A percentile compares a stretch with the other conserved stretches of the same genome.
Conservation (phyloP, 352 stramenopile genomes). For the Pythium plurisporium region DNA sequence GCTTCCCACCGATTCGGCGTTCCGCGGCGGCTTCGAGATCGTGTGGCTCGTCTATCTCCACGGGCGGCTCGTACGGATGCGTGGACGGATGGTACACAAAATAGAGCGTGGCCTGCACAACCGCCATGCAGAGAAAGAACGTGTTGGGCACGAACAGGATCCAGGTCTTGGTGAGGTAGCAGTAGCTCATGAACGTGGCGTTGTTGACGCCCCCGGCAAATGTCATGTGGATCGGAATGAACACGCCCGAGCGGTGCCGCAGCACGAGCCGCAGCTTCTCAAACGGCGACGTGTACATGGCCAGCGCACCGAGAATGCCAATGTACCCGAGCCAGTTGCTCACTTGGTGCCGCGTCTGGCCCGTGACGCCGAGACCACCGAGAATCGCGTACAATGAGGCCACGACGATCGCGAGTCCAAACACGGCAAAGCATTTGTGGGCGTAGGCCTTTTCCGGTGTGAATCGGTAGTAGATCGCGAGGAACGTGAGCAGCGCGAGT, state of each 20-base stretch:
- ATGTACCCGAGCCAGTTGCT: constrained; percentile 33
- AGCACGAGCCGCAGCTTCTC: constrained; percentile 24
- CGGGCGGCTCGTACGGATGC: constrained; percentile 20
- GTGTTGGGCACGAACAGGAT: constrained; percentile 49
- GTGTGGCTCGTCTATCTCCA: too few relatives aligned
- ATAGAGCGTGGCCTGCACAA: constrained; percentile 37
- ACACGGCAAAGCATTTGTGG: constrained; percentile 22
- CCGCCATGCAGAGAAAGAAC: constrained; percentile 33
- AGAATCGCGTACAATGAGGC: constrained; percentile 42
- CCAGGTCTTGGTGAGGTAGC: constrained; percentile 37
- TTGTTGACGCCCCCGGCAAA: constrained; percentile 46
- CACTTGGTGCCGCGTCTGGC: constrained; percentile 24
- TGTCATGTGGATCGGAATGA: constrained; percentile 47
- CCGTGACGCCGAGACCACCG: constrained; percentile 27
- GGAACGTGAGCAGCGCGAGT: constrained; percentile 35
- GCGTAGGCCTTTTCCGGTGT: constrained; percentile 36
- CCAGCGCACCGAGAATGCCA: constrained; percentile 34
- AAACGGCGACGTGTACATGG: constrained; percentile 56
- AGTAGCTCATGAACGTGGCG: constrained; percentile 43
- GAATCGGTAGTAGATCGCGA: constrained; percentile 46
- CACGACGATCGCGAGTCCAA: constrained; percentile 17
- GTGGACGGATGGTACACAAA: constrained; percentile 34
- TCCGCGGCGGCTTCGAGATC: neutral
- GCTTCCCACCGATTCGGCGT: too few relatives aligned
- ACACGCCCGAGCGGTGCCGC: constrained; percentile 14